Evolutionary conservation across 1,284 basidiomycete genomes (phyloP), one percentile per base, ranked within the genome.

Genomic region (Kalmanozyma brasiliensis): DNA sequence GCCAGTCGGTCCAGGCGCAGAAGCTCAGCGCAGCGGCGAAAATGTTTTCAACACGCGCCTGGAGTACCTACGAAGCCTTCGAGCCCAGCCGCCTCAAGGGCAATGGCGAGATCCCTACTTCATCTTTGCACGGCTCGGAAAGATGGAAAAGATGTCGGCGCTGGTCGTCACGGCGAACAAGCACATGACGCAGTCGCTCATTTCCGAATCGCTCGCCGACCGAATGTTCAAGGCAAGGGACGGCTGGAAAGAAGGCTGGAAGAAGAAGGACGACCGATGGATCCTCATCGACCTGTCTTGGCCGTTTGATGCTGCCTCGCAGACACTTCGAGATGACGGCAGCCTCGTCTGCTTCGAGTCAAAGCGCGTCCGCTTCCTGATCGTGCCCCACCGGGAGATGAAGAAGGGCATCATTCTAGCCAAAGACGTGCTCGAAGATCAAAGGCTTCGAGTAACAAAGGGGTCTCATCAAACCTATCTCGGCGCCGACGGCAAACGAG

Each of bases 111-210:
- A 46, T 20, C 30, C 36, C 2, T 33, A 19, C n/a, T 53, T 32
- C n/a, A 29, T 53, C 7, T 53, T 53, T 46, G 43, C 52, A 26
- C n/a, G 42, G 10, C 26, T 46, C 10, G 52, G 52, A 23, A 40
- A 45, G n/a, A 30, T 30, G 11, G 19, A 16, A 8, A 22, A 19
- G 19, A 10, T 38, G 43, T 26, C 43, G 10, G n/a, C 43, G 2
- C 20, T 53, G n/a, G 37, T 53, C 16, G 30, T 52, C 42, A 40
- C 51, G 8, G 52, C 38, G 29, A 24, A 44, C 37, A n/a, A 40
- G 29, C 19, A 34, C 22, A 40, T 46, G 10, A 30, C 22, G n/a
- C 20, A 41, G 13, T 56, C 53, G 19, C 46, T 56, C 34, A 56
- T 56, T 23, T 56, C 53, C 2, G 40, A 44, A 17, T 20, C 14